Evolutionary conservation across 176 grass and related monocot genomes (phyloP).

Genomic region (Pharus latifolius): DNA sequence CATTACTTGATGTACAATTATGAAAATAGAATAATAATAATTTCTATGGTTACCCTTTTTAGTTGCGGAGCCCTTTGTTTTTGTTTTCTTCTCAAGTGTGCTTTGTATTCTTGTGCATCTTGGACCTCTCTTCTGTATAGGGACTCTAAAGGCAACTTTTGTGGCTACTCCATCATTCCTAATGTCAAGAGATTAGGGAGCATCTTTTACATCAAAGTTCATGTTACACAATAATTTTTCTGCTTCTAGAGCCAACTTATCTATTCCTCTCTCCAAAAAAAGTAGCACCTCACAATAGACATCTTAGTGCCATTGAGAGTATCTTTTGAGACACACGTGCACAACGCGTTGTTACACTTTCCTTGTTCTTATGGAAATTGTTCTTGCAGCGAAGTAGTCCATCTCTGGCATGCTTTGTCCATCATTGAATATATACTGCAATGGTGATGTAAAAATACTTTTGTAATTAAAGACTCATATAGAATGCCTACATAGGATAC

Average conservation of each 20-base stretch:
- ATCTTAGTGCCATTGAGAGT: neutral
- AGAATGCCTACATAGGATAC: too few relatives aligned
- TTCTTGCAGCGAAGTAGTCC: neutral
- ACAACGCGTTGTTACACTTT: neutral
- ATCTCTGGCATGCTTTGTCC: too few relatives aligned
- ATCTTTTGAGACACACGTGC: constrained; percentile 2
- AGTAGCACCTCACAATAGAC: neutral
- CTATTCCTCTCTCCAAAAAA: neutral
- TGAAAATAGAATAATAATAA: neutral
- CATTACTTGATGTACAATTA: neutral
- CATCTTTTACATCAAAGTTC: neutral
- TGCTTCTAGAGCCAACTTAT: neutral
- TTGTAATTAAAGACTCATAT: neutral
- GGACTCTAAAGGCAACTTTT: neutral
- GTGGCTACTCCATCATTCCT: neutral
- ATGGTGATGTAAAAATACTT: neutral
- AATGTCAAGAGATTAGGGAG: neutral
- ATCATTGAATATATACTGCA: neutral
- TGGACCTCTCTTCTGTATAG: neutral
- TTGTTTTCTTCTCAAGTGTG: neutral
- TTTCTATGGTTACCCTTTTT: neutral
- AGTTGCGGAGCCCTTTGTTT: neutral
- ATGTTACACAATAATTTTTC: neutral
- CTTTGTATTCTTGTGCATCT: neutral
- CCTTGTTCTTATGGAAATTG: neutral